Evolutionary conservation across 805 yeast genomes (phyloP).

Genomic region (Wickerhamomyces xylosicus): DNA sequence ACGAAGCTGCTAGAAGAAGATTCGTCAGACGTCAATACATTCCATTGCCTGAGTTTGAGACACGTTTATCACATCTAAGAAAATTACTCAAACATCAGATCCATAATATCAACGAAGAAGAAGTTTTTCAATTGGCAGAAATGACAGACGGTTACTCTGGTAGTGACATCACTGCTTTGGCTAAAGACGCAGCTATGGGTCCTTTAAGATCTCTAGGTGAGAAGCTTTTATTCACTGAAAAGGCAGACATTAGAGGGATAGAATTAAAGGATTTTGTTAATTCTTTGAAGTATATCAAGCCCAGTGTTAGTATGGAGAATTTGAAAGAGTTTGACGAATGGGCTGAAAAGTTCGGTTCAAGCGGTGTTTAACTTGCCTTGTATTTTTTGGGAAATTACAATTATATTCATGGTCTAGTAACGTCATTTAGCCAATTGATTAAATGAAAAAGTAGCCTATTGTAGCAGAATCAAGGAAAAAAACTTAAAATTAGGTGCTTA

Average conservation of each 20-base stretch:
- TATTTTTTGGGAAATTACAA: neutral
- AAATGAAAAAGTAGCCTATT: no score
- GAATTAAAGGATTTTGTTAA: constrained; percentile 62
- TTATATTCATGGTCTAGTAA: neutral
- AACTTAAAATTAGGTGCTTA: no score
- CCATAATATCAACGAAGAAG: constrained; percentile 55
- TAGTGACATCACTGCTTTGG: constrained; percentile 87
- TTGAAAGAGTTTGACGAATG: constrained; percentile 74
- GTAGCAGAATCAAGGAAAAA: no score
- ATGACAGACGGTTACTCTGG: constrained; percentile 86
- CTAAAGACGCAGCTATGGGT: constrained; percentile 98
- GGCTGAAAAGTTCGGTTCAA: constrained; percentile 82
- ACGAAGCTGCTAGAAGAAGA: constrained; percentile 93
- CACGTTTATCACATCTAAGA: constrained; percentile 62
- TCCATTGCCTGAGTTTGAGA: constrained; percentile 84
- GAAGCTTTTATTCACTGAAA: constrained; percentile 53
- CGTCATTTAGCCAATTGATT: no score
- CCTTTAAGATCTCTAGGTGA: constrained; percentile 90
- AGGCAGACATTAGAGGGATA: constrained; percentile 74
- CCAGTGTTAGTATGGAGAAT: constrained; percentile 82
- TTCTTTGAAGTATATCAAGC: constrained; percentile 72
- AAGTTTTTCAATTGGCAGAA: constrained; percentile 47
- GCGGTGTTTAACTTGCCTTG: constrained; percentile 52
- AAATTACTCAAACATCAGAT: constrained; percentile 62
- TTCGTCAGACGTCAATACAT: constrained; percentile 90